Base-by-base conservation (phyloP, 1,284 basidiomycete genomes). In the Neonothopanus nambi region DNA sequence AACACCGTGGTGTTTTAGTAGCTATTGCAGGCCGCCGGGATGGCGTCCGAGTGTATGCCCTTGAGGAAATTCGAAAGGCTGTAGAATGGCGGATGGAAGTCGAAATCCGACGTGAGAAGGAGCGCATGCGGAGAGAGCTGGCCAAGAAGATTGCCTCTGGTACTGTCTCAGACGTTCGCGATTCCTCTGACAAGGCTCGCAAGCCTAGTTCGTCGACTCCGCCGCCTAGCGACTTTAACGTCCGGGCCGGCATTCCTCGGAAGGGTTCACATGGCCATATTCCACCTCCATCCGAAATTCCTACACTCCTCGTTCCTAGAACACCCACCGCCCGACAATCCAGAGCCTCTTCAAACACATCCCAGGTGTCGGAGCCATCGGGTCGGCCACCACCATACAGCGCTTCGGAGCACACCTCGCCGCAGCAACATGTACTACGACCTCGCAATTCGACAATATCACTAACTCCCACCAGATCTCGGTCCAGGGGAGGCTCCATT, bases 61-160 rank as follows among this genome's bases (percentile, higher is more conserved):
- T 92, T 17, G 89, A 92, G 57, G 89, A 92, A 62, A 80, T 92
- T 18, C 87, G 84, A 67, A 87, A 85, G 63, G 87, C 85, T 5
- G 84, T 92, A 11, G 90, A 92, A 68, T 91, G 89, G 89, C 79
- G 90, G 13, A 81, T 92, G 58, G 89, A 92, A 5, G 78, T 85
- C n/a, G 90, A 92, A 65, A 68, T 86, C 53, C 79, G 82, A 41
- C 75, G 87, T 54, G 87, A 92, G 65, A 78, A 80, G 41, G 89
- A 92, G 45, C 80, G 82, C 23, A 71, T 72, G 26, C 79, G 83
- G 46, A 75, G 85, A 50, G 86, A 91, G 60, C 81, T 80, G 52
- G 75, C 79, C 26, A 89, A 85, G 65, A 83, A 80, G 58, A 61
- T 70, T 15, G 57, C 62, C 57, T 67, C 58, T 41, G 56, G 67